Evolutionary conservation across 805 yeast species (phyloP), one percentile per base, ranked within the genome.

Genomic region (Lipomyces sp.): DNA sequence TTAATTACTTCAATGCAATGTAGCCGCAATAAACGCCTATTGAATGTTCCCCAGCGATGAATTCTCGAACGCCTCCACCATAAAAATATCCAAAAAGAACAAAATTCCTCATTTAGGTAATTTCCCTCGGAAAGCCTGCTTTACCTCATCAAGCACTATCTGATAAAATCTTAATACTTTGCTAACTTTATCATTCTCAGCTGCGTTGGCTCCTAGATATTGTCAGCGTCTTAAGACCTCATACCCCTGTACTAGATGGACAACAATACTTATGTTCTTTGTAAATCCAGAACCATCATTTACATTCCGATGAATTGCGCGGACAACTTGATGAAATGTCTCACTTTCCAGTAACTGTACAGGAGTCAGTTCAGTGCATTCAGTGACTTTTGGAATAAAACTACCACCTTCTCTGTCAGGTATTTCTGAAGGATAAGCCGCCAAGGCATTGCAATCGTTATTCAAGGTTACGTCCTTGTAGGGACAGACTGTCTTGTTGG

Each of bases 111-210:
- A 42, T 29, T 59, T 59, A n/a, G 66, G 66, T 2, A 37, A 11
- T 37, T 56, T 56, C n/a, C 70, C 70, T 29, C 24, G 30, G 7
- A 50, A 59, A 3, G 68, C 70, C 3, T 64, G 59, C 56, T 67
- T 67, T 7, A 62, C n/a, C 34, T 67, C 70, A 32, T 67, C 70
- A 4, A 60, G 32, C 11, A 64, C 13, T 8, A 67, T 67, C 45
- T 51, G 29, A 37, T 61, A 60, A 35, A 67, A 64, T 39, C 54
- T 53, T 42, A 42, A 29, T 4, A 64, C 70, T 51, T 65, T 55
- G 13, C 57, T 57, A 18, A 65, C 34, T 30, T 60, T 62, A 29
- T 62, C 59, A 32, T 59, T 65, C 33, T 62, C 56, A 30, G 24
- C n/a, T 6, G 67, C 50, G 18, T 56, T 34, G 15, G 11, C 15